These are phyloP conservation scores for Ziziphus jujuba DNA, from an alignment of 306 rosid genomes.

Conservation along the genomic window DNA sequence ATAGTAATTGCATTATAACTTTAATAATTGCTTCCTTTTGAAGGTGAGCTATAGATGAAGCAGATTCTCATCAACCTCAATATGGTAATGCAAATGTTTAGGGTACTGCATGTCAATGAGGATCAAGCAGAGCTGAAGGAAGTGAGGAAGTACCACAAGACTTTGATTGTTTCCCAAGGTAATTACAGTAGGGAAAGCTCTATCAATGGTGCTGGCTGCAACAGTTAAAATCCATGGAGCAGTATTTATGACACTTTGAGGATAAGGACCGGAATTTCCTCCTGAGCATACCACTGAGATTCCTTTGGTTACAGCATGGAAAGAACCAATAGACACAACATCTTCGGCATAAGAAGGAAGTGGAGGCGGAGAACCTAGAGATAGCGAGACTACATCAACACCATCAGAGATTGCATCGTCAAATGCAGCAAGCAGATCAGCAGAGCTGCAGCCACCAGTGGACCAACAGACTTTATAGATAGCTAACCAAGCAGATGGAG, in stretches of 20 bases:
- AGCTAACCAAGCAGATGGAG: slow-evolving; percentile 57
- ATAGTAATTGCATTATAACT: no score
- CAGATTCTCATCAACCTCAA: no score
- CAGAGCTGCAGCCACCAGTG: slow-evolving; percentile 53
- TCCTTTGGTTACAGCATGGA: slow-evolving; percentile 57
- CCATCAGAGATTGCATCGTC: slow-evolving; percentile 64
- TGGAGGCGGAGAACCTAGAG: slow-evolving; percentile 58
- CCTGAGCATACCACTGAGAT: slow-evolving; percentile 56
- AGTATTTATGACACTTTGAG: slow-evolving; percentile 61
- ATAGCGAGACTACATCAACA: slow-evolving; percentile 50
- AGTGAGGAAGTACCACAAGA: slow-evolving; percentile 43
- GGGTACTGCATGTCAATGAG: neutral
- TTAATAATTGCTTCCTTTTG: no score
- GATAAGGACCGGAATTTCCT: slow-evolving; percentile 59
- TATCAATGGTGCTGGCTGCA: slow-evolving; percentile 59
- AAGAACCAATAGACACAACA: slow-evolving; percentile 55
- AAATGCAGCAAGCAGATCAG: slow-evolving; percentile 66
- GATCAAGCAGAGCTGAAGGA: slow-evolving; percentile 6
- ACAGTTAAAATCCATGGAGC: slow-evolving; percentile 65
- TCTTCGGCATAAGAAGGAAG: slow-evolving; percentile 52
- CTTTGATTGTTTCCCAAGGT: slow-evolving; percentile 63
- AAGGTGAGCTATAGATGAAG: no score
- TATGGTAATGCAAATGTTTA: neutral
- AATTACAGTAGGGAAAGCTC: slow-evolving; percentile 48
- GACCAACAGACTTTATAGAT: slow-evolving; percentile 64